A percentile compares a stretch with the other conserved stretches of the same genome.
These are phyloP conservation scores for Neophaeococcomyces mojaviensis DNA, from an alignment of 2,329 filamentous ascomycete genomes.

Conservation along the genomic window DNA sequence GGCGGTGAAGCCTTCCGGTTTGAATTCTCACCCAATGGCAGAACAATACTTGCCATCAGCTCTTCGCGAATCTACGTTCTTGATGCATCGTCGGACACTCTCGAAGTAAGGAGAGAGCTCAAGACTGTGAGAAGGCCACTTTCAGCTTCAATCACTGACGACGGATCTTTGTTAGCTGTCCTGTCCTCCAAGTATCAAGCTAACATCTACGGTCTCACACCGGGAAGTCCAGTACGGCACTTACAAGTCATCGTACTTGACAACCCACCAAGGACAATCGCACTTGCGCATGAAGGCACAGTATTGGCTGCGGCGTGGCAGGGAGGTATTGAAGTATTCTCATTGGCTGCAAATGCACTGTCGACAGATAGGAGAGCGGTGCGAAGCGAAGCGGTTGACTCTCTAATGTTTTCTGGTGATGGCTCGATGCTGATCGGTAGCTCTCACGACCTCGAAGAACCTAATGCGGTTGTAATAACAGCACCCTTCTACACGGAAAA, in stretches of 20 bases:
- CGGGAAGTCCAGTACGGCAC: conserved; percentile 55
- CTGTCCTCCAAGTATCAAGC: conserved; percentile 76
- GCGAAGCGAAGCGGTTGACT: conserved; percentile 69
- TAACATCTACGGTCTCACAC: conserved; percentile 69
- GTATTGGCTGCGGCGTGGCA: conserved; percentile 80
- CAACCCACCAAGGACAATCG: conserved; percentile 68
- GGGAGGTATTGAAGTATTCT: conserved; percentile 80
- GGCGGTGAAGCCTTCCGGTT: conserved; percentile 83
- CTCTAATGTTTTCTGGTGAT: conserved; percentile 67
- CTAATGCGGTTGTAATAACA: conserved; percentile 67
- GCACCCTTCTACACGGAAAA: conserved; percentile 66
- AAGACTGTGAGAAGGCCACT: conserved; percentile 70
- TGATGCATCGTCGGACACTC: conserved; percentile 53
- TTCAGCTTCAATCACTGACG: conserved; percentile 70
- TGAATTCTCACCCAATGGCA: conserved; percentile 66
- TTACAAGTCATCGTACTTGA: conserved; percentile 70
- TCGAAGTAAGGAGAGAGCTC: conserved; percentile 66
- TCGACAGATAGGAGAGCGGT: conserved; percentile 65
- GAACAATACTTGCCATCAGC: conserved; percentile 70
- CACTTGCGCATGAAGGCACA: conserved; percentile 71
- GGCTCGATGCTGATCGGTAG: conserved; percentile 73
- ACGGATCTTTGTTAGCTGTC: conserved; percentile 68
- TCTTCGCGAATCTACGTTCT: conserved; percentile 78
- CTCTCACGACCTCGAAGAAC: conserved; percentile 56
- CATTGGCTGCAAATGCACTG: conserved; percentile 57